A percentile compares a stretch with the other conserved stretches of the same genome.
These are phyloP conservation scores for Clitopilus hobsonii DNA, from an alignment of 768 basidiomycete genomes.

Conservation along the genomic window DNA sequence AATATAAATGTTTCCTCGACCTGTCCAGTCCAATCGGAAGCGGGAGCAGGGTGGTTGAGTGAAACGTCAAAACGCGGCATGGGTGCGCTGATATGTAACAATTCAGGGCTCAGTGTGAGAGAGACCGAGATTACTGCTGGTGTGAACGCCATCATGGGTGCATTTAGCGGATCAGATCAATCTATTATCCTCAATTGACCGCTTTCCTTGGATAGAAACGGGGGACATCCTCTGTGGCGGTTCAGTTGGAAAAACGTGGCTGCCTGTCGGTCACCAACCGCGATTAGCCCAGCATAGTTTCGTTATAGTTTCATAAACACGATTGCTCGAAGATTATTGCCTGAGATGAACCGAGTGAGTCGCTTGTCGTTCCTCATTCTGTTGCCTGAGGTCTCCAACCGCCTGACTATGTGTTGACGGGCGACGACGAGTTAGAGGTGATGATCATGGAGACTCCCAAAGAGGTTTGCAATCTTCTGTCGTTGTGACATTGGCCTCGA, in stretches of 20 bases:
- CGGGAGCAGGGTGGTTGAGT: neutral
- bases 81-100: neutral
- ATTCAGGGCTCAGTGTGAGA: neutral
- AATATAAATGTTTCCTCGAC: neutral
- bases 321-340: too few species aligned
- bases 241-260: neutral
- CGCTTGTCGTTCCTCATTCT: too few species aligned
- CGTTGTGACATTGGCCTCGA: neutral
- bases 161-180: neutral
- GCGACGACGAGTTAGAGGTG: neutral
- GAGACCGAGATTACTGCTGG: slow-evolving; percentile 1
- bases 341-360: too few species aligned
- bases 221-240: neutral
- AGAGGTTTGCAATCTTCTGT: neutral
- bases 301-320: too few species aligned
- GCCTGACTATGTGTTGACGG: neutral
- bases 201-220: neutral
- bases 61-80: slow-evolving; percentile 1
- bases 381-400: neutral
- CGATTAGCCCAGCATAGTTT: neutral
- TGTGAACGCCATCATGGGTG: neutral
- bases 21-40: neutral
- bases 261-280: neutral
- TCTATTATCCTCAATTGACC: too few species aligned
- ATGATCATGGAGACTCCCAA: neutral